A percentile compares a stretch with the other conserved stretches of the same genome.
phyloP scores from a whole-genome alignment of 495 filamentous ascomycete species.

The Aspergillus sclerotioniger region DNA sequence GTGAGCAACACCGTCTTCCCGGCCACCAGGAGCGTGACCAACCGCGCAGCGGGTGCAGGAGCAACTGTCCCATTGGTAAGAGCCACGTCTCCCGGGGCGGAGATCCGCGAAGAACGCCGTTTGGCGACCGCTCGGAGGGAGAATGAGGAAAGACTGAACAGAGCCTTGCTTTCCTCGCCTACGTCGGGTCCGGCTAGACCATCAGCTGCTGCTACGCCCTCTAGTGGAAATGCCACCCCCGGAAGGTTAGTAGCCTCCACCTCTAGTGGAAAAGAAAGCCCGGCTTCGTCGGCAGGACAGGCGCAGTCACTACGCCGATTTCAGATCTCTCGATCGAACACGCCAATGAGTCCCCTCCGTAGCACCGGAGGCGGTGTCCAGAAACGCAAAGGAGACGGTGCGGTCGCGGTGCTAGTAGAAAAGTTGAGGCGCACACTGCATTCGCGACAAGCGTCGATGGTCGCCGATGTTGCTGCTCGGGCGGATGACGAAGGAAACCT shows the following conservation, averaged over 20 bases:
- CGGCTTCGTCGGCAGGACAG: slow-evolving; percentile 18
- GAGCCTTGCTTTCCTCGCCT: slow-evolving; percentile 26
- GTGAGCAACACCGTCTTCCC: slow-evolving; percentile 37
- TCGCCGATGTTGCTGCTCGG: slow-evolving; percentile 32
- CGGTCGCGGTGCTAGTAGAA: slow-evolving; percentile 44
- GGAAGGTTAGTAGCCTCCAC: slow-evolving; percentile 1
- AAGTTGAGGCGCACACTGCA: slow-evolving; percentile 38
- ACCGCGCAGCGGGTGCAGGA: slow-evolving; percentile 8
- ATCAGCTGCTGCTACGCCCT: background rate
- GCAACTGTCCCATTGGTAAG: slow-evolving; percentile 38
- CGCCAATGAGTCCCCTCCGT: slow-evolving; percentile 24
- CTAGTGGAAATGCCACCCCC: background rate
- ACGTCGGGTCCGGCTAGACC: slow-evolving; percentile 1
- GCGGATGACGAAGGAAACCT: slow-evolving; percentile 6
- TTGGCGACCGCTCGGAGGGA: slow-evolving; percentile 31
- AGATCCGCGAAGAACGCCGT: slow-evolving; percentile 41
- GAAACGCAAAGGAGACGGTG: slow-evolving; percentile 35
- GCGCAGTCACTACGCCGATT: slow-evolving; percentile 38
- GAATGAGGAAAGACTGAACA: slow-evolving; percentile 29
- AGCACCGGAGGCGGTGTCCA: slow-evolving; percentile 35
- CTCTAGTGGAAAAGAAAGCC: slow-evolving; percentile 14
- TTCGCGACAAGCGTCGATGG: slow-evolving; percentile 41
- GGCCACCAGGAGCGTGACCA: slow-evolving; percentile 11
- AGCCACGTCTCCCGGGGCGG: slow-evolving; percentile 46
- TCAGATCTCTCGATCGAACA: slow-evolving; percentile 40